phyloP scores from a whole-genome alignment of 2,329 filamentous ascomycete genomes.

The Epichloe sibirici region DNA sequence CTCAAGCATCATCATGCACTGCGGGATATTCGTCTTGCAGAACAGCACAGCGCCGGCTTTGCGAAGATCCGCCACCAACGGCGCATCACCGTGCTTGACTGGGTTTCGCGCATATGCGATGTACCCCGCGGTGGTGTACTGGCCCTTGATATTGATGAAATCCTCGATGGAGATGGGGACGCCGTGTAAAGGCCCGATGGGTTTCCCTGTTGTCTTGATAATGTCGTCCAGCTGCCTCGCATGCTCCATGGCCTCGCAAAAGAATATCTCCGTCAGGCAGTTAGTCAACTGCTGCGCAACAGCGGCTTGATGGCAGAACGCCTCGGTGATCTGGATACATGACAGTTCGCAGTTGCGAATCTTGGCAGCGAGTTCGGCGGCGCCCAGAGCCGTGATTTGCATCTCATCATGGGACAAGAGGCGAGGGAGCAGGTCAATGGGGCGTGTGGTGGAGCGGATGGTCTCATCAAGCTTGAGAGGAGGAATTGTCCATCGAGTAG shows the following conservation, averaged over 20 bases:
- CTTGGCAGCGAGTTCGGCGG: conserved; percentile 8
- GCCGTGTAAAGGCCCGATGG: conserved; percentile 42
- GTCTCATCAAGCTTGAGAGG: conserved; percentile 6
- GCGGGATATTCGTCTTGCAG: conserved; percentile 58
- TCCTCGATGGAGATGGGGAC: conserved; percentile 34
- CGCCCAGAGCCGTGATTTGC: conserved; percentile 11
- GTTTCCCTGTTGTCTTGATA: conserved; percentile 3
- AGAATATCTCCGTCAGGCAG: conserved; percentile 36
- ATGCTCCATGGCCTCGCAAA: conserved; percentile 30
- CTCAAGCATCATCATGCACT: conserved; percentile 43
- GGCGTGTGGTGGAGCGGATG: conserved; percentile 5
- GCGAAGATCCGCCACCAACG: conserved; percentile 4
- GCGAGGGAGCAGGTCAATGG: conserved; percentile 6
- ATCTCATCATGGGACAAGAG: conserved; percentile 11
- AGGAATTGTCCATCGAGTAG: conserved; percentile 7
- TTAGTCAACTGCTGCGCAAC: conserved; percentile 22
- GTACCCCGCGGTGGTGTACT: conserved; percentile 4
- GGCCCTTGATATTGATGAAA: conserved; percentile 5
- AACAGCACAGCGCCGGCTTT: conserved; percentile 29
- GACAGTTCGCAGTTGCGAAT: conserved; percentile 10
- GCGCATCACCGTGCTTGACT: conserved; percentile 3
- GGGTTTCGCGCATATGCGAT: conserved; percentile 18
- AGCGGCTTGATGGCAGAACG: conserved; percentile 17
- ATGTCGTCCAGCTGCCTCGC: conserved; percentile 32
- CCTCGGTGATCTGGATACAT: conserved; percentile 13